Conservation (phyloP, 208 protist species). For the Vickermania spadyakhi region DNA sequence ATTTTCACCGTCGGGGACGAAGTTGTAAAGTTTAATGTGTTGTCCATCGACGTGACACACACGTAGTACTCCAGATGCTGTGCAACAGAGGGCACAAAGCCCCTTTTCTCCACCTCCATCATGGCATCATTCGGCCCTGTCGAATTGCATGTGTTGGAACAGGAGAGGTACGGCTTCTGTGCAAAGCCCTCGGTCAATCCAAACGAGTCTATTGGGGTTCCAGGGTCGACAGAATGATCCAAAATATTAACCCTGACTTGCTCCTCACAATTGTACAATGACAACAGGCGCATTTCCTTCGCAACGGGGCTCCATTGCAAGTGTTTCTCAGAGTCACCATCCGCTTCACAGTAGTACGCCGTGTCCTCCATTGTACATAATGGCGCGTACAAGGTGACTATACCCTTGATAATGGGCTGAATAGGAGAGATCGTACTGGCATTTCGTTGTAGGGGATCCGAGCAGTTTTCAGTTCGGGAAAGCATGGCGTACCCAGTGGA, state of each 20-base stretch:
- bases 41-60: constrained; percentile 15
- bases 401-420: background rate
- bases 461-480: constrained; percentile 6
- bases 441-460: constrained; percentile 4
- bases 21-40: constrained; percentile 21
- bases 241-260: constrained; percentile 4
- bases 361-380: background rate
- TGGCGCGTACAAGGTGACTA: constrained; percentile 2
- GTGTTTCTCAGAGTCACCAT: background rate
- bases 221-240: background rate
- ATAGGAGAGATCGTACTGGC: constrained; percentile 2
- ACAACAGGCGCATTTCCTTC: constrained; percentile 3
- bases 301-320: background rate
- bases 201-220: constrained; percentile 2
- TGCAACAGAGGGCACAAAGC: background rate
- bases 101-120: background rate
- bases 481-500: constrained; percentile 2
- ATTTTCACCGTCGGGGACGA: constrained; percentile 12
- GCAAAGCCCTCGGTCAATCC: constrained; percentile 2
- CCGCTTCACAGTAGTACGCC: constrained; percentile 17
- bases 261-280: constrained; percentile 15
- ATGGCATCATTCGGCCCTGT: background rate
- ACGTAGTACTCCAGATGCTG: constrained; percentile 11
- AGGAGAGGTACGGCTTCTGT: constrained; percentile 12
- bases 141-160: background rate